Evolutionary conservation across 768 basidiomycete genomes (phyloP).

Genomic region (Tylopilus sp.): DNA sequence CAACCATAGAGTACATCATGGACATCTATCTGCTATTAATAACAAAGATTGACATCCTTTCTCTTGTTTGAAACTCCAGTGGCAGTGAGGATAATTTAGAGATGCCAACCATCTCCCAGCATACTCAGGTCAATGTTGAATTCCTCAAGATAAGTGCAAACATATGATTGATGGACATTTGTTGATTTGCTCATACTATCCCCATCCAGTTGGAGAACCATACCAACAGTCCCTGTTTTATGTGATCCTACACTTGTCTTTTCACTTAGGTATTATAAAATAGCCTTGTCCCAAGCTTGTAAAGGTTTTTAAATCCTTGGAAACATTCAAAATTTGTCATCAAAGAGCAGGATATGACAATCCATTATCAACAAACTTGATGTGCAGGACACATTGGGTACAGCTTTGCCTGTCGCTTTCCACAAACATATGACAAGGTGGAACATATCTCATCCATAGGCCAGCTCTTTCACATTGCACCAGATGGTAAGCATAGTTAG

Average conservation of each 20-base stretch:
- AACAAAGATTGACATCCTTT: slow-evolving; percentile 64
- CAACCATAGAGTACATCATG: too few species aligned
- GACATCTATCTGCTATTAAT: not conserved
- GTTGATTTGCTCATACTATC: not conserved
- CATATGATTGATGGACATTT: not conserved
- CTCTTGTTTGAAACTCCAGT: slow-evolving; percentile 70
- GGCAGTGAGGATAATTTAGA: slow-evolving; percentile 36
- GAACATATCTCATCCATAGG: slow-evolving; percentile 49
- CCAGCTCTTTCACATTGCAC: slow-evolving; percentile 46
- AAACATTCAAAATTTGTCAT: slow-evolving; percentile 53
- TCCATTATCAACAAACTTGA: slow-evolving; percentile 57
- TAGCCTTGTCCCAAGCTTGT: slow-evolving; percentile 70
- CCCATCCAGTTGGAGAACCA: slow-evolving; percentile 48
- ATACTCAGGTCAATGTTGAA: slow-evolving; percentile 48
- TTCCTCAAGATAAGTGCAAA: slow-evolving; percentile 58
- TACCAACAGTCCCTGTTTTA: slow-evolving; percentile 43
- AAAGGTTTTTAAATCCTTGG: slow-evolving; percentile 75
- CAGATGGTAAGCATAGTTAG: slow-evolving; percentile 43
- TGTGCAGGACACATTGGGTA: slow-evolving; percentile 42
- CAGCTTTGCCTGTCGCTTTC: slow-evolving; percentile 55
- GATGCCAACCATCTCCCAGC: slow-evolving; percentile 7
- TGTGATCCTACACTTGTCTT: too few species aligned
- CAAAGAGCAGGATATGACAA: slow-evolving; percentile 55
- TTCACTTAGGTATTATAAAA: slow-evolving; percentile 29
- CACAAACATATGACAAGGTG: slow-evolving; percentile 45